These are phyloP conservation scores for Phytopythium litorale DNA, from an alignment of 352 stramenopile species.

Conservation along the genomic window DNA sequence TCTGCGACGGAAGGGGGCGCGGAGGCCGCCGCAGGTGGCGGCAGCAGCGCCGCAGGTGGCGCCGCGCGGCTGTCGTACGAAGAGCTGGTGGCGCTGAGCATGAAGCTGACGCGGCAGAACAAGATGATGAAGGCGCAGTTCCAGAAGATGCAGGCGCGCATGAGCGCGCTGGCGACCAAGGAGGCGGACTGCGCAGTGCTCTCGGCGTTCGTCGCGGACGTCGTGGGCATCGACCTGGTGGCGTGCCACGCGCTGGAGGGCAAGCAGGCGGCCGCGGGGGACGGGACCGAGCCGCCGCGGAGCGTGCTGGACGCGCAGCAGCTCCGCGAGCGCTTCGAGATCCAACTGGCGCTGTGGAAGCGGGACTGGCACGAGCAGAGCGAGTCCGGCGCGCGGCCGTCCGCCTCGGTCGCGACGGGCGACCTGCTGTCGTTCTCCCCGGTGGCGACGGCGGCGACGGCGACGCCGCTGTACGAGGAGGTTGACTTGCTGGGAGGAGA, in stretches of 20 bases:
- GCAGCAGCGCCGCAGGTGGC: neutral
- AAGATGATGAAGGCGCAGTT: slow-evolving; percentile 85
- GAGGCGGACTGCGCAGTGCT: slow-evolving; percentile 52
- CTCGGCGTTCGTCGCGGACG: slow-evolving; percentile 47
- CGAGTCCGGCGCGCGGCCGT: neutral
- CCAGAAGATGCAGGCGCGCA: slow-evolving; percentile 64
- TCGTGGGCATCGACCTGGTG: slow-evolving; percentile 66
- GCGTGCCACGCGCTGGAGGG: slow-evolving; percentile 32
- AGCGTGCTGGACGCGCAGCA: slow-evolving; percentile 40
- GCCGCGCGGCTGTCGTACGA: slow-evolving; percentile 70
- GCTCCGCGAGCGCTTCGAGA: slow-evolving; percentile 47
- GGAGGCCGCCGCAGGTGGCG: neutral
- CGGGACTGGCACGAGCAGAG: slow-evolving; percentile 25
- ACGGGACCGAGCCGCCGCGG: slow-evolving; percentile 2
- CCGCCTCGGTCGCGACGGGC: slow-evolving; percentile 22
- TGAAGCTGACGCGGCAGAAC: slow-evolving; percentile 88
- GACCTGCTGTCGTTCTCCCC: slow-evolving; percentile 47
- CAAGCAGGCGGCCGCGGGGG: slow-evolving; percentile 8
- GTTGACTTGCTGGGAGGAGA: slow-evolving; percentile 46
- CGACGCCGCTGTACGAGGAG: slow-evolving; percentile 34
- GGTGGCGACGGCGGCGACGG: slow-evolving; percentile 12
- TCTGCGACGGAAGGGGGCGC: neutral
- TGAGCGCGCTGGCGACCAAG: slow-evolving; percentile 25
- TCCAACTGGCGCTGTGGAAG: slow-evolving; percentile 35
- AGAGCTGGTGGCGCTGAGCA: slow-evolving; percentile 75